Percentiles rank a stretch among this genome's conserved stretches.
Conservation (phyloP, 75 land plant genomes). For the Picea sitchensis region DNA sequence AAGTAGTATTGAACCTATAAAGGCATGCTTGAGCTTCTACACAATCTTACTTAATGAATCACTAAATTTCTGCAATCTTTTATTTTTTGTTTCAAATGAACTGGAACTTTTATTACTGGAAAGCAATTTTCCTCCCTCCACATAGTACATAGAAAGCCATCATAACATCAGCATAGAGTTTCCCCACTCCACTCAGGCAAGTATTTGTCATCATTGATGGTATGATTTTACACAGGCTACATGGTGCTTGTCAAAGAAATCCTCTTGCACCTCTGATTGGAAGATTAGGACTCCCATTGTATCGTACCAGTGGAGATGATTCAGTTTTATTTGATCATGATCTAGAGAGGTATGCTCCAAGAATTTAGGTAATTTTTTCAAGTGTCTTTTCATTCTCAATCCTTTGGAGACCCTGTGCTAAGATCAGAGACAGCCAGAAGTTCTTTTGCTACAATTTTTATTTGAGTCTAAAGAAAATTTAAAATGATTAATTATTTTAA, state of each 20-base stretch:
- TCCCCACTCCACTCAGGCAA: neutral
- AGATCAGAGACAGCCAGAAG: too few relatives aligned
- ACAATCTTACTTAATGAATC: too few relatives aligned
- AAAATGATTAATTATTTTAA: neutral
- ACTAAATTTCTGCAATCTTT: neutral
- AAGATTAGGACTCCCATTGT: conserved; percentile 59
- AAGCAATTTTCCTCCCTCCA: too few relatives aligned
- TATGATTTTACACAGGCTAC: conserved; percentile 58
- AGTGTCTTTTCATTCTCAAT: too few relatives aligned
- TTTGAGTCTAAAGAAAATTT: too few relatives aligned
- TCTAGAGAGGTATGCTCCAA: conserved; percentile 66
- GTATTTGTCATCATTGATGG: neutral
- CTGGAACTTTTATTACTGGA: neutral
- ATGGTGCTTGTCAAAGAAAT: conserved; percentile 93
- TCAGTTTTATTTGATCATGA: conserved; percentile 97
- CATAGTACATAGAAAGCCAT: too few relatives aligned
- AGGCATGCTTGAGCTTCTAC: neutral
- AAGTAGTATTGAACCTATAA: neutral
- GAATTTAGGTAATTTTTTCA: too few relatives aligned
- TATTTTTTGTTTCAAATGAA: neutral
- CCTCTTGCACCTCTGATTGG: conserved; percentile 84
- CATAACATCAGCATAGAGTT: neutral
- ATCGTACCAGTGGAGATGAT: conserved; percentile 94
- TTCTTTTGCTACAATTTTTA: too few relatives aligned
- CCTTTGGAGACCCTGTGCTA: too few relatives aligned